These are phyloP conservation scores for Russula sp. DNA, from an alignment of 768 basidiomycete species.

Conservation along the genomic window DNA sequence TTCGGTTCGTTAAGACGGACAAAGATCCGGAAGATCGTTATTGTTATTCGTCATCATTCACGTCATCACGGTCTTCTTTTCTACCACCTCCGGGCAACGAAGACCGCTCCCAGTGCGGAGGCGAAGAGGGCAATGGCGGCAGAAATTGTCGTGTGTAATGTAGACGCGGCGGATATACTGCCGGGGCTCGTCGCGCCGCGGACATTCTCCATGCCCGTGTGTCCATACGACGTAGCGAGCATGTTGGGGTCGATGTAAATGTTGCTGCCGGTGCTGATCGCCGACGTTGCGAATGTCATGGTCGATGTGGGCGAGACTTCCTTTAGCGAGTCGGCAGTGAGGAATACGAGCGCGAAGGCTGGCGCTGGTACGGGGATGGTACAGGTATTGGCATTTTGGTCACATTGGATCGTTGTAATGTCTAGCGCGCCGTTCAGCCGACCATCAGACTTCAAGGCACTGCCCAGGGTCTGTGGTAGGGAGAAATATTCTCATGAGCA, in stretches of 20 bases:
- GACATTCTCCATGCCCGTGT: conserved; percentile 36
- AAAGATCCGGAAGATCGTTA: not conserved
- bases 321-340: conserved; percentile 44
- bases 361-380: conserved; percentile 64
- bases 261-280: conserved; percentile 47
- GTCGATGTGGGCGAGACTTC: conserved; percentile 43
- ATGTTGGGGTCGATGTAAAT: conserved; percentile 53
- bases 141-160: not conserved
- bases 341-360: conserved; percentile 72
- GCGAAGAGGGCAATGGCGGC: not conserved
- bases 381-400: conserved; percentile 53
- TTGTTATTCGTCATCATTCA: not conserved
- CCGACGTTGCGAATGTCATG: conserved; percentile 49
- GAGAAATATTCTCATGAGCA: not conserved
- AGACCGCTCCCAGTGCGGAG: conserved; percentile 8
- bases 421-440: conserved; percentile 55
- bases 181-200: conserved; percentile 40
- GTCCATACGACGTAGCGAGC: conserved; percentile 63
- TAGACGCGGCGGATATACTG: not conserved
- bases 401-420: conserved; percentile 60
- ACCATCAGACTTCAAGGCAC: conserved; percentile 62
- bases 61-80: not conserved
- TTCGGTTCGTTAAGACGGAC: not conserved
- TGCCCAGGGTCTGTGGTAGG: conserved; percentile 53
- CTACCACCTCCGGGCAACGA: conserved; percentile 4